phyloP scores from a whole-genome alignment of 1,284 basidiomycete genomes.

The Ceratobasidium sp. region DNA sequence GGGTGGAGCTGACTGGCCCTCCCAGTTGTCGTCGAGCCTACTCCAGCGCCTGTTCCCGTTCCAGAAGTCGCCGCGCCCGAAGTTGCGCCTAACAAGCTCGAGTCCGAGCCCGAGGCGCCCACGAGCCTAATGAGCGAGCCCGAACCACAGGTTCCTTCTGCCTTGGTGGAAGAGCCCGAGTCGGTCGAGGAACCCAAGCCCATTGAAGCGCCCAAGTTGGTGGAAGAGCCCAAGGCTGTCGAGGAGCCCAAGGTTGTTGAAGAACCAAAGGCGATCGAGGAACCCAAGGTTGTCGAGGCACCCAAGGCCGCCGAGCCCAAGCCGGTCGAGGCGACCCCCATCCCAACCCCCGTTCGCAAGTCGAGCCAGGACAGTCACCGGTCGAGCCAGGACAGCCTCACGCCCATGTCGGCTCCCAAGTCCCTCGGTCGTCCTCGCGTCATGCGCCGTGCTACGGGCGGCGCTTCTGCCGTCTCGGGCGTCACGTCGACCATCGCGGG shows the following conservation, averaged over 20 bases:
- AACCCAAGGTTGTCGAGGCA: no score
- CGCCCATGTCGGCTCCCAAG: conserved; percentile 1
- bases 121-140: no score
- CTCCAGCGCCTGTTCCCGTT: background rate
- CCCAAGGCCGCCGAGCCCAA: no score
- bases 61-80: background rate
- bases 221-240: background rate
- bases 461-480: conserved; percentile 16
- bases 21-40: background rate
- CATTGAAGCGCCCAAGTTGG: background rate
- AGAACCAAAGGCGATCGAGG: no score
- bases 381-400: background rate
- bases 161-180: conserved; percentile 8
- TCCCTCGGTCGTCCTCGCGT: conserved; percentile 26
- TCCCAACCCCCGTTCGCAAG: background rate
- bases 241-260: conserved; percentile 17
- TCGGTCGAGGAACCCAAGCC: background rate
- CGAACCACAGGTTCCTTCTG: no score
- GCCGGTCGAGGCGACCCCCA: no score
- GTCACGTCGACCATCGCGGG: conserved; percentile 7
- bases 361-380: background rate
- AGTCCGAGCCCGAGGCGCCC: no score
- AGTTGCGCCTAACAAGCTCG: background rate
- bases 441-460: conserved; percentile 22
- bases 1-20: no score